Evolutionary conservation across 2,329 filamentous ascomycete genomes (phyloP), one percentile per base, ranked within the genome.

Genomic region (Nemania serpens): DNA sequence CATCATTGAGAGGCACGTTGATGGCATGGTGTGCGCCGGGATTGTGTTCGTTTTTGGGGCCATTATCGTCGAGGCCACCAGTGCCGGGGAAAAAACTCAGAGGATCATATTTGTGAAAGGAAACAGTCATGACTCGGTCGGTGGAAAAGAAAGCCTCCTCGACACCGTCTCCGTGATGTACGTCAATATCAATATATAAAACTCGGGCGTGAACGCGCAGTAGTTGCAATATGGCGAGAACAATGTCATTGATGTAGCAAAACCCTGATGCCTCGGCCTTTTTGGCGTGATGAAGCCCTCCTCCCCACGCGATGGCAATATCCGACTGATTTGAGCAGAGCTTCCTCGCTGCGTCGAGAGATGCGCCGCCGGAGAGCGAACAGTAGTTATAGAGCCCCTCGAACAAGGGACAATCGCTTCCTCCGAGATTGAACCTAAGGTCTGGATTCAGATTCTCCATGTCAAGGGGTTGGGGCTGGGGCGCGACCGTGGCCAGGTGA

Each of bases 171-270:
- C 93, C 93, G 70, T 97, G 93, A 75, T 97, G 93, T 15, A 97
- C 93, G 73, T 97, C 93, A 64, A 97, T 96, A 71, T 97, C 93
- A 75, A 99, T 92, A 79, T 99, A 99, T 50, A 99, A 86, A n/a
- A 99, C 94, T 58, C 95, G 90, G 72, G 95, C 91, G 73, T 97
- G 91, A 75, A 93, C 89, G 56, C 91, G 91, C 9, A 33, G 82
- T 10, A 99, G 84, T 74, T 97, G 90, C 39, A 98, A 84, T 69
- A 97, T 95, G 37, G 91, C 92, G 48, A 99, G 84, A 59, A 98
- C 95, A 70, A 98, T 98, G 76, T 99, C 95, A 76, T 99, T 99
- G 78, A 98, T 93, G 78, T 99, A 99, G 79, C 95, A 99, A 77
- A 99, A 99, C 0, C 95, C 95, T 13, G 90, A 94, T 0, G 95